Percentiles rank a stretch among this genome's conserved stretches.
These are phyloP conservation scores for Echinosophora koreensis DNA, from an alignment of 306 rosid genomes.

Conservation along the genomic window DNA sequence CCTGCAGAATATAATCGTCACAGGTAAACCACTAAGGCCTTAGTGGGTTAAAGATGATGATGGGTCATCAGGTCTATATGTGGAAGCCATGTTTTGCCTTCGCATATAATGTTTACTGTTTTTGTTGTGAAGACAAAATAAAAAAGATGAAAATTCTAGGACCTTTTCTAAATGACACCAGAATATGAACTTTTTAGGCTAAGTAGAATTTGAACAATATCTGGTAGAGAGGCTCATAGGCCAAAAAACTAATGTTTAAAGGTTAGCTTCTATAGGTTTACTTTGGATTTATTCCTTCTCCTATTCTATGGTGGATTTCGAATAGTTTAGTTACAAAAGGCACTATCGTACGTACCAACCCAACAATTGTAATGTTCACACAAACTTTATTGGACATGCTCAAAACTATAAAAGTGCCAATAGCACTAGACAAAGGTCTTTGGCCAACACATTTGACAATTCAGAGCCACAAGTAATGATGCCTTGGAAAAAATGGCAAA, in stretches of 20 bases:
- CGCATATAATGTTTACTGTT: conserved; percentile 41
- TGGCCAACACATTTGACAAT: conserved; percentile 56
- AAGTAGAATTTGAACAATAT: conserved; percentile 33
- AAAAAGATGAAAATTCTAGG: conserved; percentile 44
- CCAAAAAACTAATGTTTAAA: conserved; percentile 29
- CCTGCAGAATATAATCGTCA: conserved; percentile 45
- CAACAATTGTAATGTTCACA: conserved; percentile 41
- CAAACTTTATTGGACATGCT: conserved; percentile 19
- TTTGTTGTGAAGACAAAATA: conserved; percentile 38
- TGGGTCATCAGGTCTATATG: conserved; percentile 46
- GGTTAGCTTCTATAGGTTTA: background rate
- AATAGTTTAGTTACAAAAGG: conserved; percentile 2
- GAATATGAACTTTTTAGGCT: conserved; percentile 27
- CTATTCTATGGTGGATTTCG: background rate
- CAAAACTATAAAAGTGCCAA: conserved; percentile 48
- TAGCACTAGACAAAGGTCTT: conserved; percentile 39
- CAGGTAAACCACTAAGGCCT: conserved; percentile 49
- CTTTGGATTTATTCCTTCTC: background rate
- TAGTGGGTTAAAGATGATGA: conserved; percentile 64
- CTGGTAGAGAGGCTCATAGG: conserved; percentile 46
- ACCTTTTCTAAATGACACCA: conserved; percentile 45
- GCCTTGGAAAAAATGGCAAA: conserved; percentile 4
- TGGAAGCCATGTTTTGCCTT: conserved; percentile 62
- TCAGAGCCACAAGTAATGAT: conserved; percentile 49
- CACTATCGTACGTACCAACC: conserved; percentile 37